Percentiles rank a stretch among this genome's conserved stretches.
These are phyloP conservation scores for Metarhizium rileyi DNA, from an alignment of 2,329 filamentous ascomycete species.

Conservation along the genomic window DNA sequence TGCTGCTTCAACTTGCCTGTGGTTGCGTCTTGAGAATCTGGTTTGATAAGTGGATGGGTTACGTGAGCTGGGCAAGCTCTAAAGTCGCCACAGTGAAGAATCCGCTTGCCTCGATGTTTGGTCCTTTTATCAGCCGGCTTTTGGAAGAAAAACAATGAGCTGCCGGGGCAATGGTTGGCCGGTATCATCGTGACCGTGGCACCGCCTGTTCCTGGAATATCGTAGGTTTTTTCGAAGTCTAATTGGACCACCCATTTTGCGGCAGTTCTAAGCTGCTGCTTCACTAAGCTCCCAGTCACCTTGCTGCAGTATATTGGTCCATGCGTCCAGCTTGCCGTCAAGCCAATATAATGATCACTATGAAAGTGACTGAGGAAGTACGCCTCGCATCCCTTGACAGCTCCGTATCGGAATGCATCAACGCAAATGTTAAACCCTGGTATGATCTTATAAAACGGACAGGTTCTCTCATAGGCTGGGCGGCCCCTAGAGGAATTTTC, in stretches of 20 bases:
- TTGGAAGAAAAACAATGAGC: slow-evolving; percentile 86
- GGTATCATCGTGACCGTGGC: slow-evolving; percentile 89
- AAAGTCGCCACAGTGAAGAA: slow-evolving; percentile 94
- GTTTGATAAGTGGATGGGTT: slow-evolving; percentile 68
- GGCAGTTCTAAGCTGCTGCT: slow-evolving; percentile 76
- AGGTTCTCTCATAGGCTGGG: slow-evolving; percentile 79
- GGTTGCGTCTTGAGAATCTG: slow-evolving; percentile 60
- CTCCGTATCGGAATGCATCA: slow-evolving; percentile 91
- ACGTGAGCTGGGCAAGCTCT: slow-evolving; percentile 80
- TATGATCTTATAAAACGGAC: slow-evolving; percentile 98
- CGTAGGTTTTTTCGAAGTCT: slow-evolving; percentile 71
- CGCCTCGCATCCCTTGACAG: slow-evolving; percentile 81
- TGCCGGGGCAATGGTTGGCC: slow-evolving; percentile 94
- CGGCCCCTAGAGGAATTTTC: slow-evolving; percentile 73
- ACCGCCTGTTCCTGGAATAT: slow-evolving; percentile 66
- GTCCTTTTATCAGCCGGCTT: slow-evolving; percentile 56
- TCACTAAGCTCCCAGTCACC: slow-evolving; percentile 82
- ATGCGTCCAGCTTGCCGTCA: slow-evolving; percentile 81
- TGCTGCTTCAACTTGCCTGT: slow-evolving; percentile 68
- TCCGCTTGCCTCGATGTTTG: slow-evolving; percentile 57
- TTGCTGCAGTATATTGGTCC: slow-evolving; percentile 95
- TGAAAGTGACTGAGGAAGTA: slow-evolving; percentile 98
- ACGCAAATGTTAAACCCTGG: slow-evolving; percentile 88
- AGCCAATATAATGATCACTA: slow-evolving; percentile 90
- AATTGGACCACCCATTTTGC: slow-evolving; percentile 76